phyloP scores from a whole-genome alignment of 495 filamentous ascomycete genomes.

The Aspergillus affinis region DNA sequence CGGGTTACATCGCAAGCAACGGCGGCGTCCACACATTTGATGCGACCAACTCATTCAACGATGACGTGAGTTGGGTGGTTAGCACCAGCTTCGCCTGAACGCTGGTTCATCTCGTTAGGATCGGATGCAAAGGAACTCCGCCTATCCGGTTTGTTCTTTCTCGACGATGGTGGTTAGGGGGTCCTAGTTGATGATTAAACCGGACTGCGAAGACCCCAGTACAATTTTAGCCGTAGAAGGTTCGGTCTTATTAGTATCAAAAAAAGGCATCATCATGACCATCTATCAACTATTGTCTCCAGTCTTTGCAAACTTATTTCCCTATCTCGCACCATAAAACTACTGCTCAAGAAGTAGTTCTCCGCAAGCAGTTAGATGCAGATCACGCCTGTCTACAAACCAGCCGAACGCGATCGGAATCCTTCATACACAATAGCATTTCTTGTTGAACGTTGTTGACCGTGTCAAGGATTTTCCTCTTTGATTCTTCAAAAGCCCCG shows the following conservation, averaged over 20 bases:
- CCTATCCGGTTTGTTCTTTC: neutral
- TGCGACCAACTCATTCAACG: constrained; percentile 42
- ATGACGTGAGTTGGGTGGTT: constrained; percentile 52
- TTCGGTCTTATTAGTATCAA: too few relatives aligned
- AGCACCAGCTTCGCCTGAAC: constrained; percentile 43
- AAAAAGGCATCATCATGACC: too few relatives aligned
- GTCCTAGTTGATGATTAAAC: too few relatives aligned
- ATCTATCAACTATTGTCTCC: too few relatives aligned
- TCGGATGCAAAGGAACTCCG: neutral
- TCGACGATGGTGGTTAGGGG: neutral
- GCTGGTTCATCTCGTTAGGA: neutral
- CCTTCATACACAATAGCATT: constrained; percentile 3
- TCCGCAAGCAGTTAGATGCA: too few relatives aligned
- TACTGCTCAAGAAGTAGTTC: too few relatives aligned
- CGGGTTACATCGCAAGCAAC: constrained; percentile 49
- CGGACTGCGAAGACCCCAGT: too few relatives aligned
- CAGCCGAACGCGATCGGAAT: neutral
- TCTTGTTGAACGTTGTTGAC: neutral
- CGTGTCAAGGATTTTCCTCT: neutral
- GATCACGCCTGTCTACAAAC: neutral
- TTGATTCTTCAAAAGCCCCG: neutral
- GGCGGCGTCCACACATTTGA: constrained; percentile 54
- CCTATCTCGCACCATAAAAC: too few relatives aligned
- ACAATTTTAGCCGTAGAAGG: too few relatives aligned
- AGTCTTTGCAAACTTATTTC: too few relatives aligned